A percentile compares a stretch with the other conserved stretches of the same genome.
Conservation (phyloP, 108 stramenopile species). For the Thalassiosira profunda region DNA sequence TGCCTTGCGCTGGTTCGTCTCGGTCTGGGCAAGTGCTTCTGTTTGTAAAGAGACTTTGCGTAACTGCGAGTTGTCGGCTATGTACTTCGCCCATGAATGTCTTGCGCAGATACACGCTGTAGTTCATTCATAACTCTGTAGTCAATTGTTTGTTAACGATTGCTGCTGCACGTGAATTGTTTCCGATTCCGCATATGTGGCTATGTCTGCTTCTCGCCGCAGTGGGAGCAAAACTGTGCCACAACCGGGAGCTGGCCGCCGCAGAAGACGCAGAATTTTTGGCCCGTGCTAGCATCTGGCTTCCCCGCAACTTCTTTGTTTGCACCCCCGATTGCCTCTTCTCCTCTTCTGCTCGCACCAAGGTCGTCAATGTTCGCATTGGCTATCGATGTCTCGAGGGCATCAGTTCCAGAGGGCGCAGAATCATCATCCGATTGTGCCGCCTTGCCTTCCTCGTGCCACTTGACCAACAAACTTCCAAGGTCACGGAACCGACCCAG, state of each 20-base stretch:
- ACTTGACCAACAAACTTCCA: constrained; percentile 19
- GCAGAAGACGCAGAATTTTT: constrained; percentile 48
- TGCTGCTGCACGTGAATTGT: too few species aligned
- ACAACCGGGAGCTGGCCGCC: constrained; percentile 29
- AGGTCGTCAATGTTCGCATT: neutral
- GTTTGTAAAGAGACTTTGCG: too few species aligned
- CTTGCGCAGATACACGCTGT: too few species aligned
- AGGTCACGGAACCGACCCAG: constrained; percentile 38
- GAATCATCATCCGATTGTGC: neutral
- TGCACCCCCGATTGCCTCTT: neutral
- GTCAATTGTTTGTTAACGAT: too few species aligned
- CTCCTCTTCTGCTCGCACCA: neutral
- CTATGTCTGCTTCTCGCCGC: constrained; percentile 35
- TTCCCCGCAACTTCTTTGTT: neutral
- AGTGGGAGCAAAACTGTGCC: constrained; percentile 45
- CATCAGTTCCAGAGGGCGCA: neutral
- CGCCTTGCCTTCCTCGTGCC: constrained; percentile 31
- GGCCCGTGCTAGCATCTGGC: neutral
- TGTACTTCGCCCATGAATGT: too few species aligned
- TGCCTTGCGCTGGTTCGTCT: too few species aligned
- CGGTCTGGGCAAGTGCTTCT: too few species aligned
- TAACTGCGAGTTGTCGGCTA: too few species aligned
- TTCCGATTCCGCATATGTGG: too few species aligned
- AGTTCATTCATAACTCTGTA: too few species aligned
- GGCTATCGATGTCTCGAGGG: neutral